phyloP scores from a whole-genome alignment of 2,329 filamentous ascomycete genomes.

The Cladosporium sp. region DNA sequence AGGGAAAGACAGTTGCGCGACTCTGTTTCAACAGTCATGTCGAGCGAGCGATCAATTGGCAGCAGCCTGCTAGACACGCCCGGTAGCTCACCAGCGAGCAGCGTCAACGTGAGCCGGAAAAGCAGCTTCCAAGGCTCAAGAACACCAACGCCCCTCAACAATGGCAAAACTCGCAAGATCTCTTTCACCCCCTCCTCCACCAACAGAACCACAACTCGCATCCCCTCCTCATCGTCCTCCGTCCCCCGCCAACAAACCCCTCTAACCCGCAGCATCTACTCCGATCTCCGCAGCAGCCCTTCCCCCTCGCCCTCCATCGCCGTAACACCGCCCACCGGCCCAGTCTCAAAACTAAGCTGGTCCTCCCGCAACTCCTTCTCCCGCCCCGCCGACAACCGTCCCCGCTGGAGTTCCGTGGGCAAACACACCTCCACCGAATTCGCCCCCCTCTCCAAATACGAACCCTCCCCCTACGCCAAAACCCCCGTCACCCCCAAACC shows the following conservation, averaged over 20 bases:
- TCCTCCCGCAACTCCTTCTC: slow-evolving; percentile 15
- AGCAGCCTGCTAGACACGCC: slow-evolving; percentile 62
- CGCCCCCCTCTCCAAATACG: slow-evolving; percentile 29
- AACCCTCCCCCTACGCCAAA: slow-evolving; percentile 33
- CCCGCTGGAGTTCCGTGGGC: slow-evolving; percentile 20
- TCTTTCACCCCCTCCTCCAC: slow-evolving; percentile 2
- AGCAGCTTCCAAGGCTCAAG: slow-evolving; percentile 42
- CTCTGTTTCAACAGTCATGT: slow-evolving; percentile 87
- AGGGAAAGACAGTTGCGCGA: slow-evolving; percentile 74
- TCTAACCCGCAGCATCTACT: not conserved
- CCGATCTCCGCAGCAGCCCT: slow-evolving; percentile 10
- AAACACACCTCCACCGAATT: slow-evolving; percentile 26
- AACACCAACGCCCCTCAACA: slow-evolving; percentile 36
- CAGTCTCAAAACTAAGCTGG: slow-evolving; percentile 15
- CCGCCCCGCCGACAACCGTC: slow-evolving; percentile 20
- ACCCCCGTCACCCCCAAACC: slow-evolving; percentile 25
- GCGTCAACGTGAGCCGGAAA: slow-evolving; percentile 50
- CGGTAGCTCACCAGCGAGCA: slow-evolving; percentile 61
- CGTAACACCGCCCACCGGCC: slow-evolving; percentile 17
- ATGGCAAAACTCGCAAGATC: slow-evolving; percentile 20
- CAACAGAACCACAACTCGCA: not conserved
- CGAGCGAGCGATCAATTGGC: slow-evolving; percentile 68
- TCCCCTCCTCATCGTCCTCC: slow-evolving; percentile 4
- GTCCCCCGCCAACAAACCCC: slow-evolving; percentile 12
- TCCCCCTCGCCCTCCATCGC: slow-evolving; percentile 21